phyloP scores from a whole-genome alignment of 352 stramenopile genomes.

The Blastocystis sp. region DNA sequence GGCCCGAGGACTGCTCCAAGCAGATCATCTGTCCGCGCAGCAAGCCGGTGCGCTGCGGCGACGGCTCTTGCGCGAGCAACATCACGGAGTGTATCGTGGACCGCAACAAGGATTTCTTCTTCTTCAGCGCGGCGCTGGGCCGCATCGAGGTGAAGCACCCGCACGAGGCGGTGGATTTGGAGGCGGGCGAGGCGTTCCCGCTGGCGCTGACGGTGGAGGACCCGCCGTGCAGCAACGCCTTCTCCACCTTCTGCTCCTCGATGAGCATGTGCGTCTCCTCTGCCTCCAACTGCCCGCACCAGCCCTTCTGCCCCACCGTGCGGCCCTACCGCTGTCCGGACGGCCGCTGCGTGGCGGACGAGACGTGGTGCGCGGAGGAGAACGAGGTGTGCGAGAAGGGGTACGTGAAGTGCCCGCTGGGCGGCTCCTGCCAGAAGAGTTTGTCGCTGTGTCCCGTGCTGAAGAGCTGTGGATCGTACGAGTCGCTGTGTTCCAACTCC shows the following conservation, averaged over 20 bases:
- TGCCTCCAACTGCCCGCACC: conserved; percentile 9
- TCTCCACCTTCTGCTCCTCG: conserved; percentile 11
- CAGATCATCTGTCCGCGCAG: conserved; percentile 29
- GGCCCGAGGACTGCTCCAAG: conserved; percentile 26
- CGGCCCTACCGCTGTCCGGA: conserved; percentile 32
- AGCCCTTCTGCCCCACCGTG: conserved; percentile 7
- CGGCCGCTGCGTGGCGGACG: conserved; percentile 17
- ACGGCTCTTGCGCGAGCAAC: background rate
- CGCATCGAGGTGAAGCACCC: background rate
- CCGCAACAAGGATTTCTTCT: background rate
- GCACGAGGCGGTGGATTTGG: background rate
- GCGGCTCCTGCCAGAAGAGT: background rate
- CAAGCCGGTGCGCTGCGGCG: background rate
- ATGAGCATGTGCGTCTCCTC: conserved; percentile 2
- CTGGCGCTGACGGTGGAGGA: background rate
- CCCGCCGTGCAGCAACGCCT: conserved; percentile 18
- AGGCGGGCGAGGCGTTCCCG: background rate
- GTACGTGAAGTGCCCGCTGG: background rate
- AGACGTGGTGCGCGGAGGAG: background rate
- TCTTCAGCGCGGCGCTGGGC: background rate
- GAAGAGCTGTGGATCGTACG: background rate
- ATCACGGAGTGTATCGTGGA: background rate
- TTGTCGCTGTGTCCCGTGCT: background rate
- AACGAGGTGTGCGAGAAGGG: background rate
- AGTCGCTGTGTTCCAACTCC: conserved; percentile 17